These are phyloP conservation scores for Suhomyces bribrorum DNA, from an alignment of 1,139 yeast genomes.

Conservation along the genomic window DNA sequence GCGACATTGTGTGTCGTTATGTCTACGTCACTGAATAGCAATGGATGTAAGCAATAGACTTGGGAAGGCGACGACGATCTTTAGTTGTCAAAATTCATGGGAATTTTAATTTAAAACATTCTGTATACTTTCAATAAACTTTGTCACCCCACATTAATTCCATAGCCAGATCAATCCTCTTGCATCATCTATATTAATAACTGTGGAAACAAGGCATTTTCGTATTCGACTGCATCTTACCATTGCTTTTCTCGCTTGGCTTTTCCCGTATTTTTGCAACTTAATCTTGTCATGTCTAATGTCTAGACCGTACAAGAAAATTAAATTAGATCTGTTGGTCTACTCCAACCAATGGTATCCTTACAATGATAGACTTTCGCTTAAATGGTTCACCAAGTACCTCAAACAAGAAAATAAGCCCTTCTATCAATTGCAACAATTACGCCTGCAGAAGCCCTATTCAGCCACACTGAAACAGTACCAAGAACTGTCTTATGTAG, in stretches of 20 bases:
- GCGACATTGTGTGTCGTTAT: too few relatives aligned
- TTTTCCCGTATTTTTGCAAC: neutral
- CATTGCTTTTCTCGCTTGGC: neutral
- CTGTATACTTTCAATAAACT: too few relatives aligned
- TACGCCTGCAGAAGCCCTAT: neutral
- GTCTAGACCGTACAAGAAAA: slow-evolving; percentile 1
- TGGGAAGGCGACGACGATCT: too few relatives aligned
- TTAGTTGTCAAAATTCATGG: too few relatives aligned
- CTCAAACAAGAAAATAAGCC: slow-evolving; percentile 29
- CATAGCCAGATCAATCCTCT: too few relatives aligned
- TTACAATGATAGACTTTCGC: slow-evolving; percentile 9
- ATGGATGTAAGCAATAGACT: too few relatives aligned
- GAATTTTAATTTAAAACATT: too few relatives aligned
- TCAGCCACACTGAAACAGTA: neutral
- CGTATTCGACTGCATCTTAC: neutral
- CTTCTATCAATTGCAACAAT: slow-evolving; percentile 13
- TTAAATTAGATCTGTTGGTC: slow-evolving; percentile 3
- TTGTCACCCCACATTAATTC: too few relatives aligned
- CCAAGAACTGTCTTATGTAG: slow-evolving; percentile 9
- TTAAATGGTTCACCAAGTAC: slow-evolving; percentile 19
- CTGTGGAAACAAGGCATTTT: neutral
- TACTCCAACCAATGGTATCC: slow-evolving; percentile 18
- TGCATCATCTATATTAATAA: neutral
- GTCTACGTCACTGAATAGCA: too few relatives aligned
- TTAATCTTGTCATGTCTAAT: neutral